These are phyloP conservation scores for Podospora pseudopauciseta DNA, from an alignment of 495 filamentous ascomycete genomes.

Conservation along the genomic window DNA sequence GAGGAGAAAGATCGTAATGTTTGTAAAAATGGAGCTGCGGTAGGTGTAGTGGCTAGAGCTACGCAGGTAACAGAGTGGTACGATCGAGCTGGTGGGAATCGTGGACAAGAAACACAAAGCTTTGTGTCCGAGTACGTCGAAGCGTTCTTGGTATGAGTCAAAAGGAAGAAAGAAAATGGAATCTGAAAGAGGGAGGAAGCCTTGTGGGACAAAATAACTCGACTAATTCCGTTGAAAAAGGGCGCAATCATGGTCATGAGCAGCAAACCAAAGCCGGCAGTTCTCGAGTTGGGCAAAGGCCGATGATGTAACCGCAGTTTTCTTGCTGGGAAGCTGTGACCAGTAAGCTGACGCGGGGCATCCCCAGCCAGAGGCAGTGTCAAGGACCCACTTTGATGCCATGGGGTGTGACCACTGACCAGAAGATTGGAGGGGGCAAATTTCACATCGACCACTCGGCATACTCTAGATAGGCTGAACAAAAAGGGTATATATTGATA, in stretches of 20 bases:
- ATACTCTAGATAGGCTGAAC: conserved; percentile 1
- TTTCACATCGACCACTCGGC: background rate
- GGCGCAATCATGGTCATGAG: background rate
- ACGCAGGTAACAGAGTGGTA: background rate
- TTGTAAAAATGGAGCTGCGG: background rate
- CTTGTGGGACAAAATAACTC: background rate
- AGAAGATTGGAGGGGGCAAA: background rate
- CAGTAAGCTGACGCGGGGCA: background rate
- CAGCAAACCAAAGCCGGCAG: background rate
- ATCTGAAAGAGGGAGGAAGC: background rate
- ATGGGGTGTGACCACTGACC: background rate
- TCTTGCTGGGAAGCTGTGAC: background rate
- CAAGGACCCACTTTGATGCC: background rate
- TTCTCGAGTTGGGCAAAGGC: background rate
- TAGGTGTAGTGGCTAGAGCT: background rate
- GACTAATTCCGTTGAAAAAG: background rate
- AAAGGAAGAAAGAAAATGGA: background rate
- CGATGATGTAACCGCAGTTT: background rate
- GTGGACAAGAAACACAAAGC: background rate
- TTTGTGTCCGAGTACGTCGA: background rate
- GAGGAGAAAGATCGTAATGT: background rate
- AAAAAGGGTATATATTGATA: background rate
- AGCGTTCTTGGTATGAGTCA: background rate
- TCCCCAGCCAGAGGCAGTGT: background rate
- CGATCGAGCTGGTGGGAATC: background rate